Evolutionary conservation across 495 filamentous ascomycete species (phyloP).

Genomic region (Tuber borchii): DNA sequence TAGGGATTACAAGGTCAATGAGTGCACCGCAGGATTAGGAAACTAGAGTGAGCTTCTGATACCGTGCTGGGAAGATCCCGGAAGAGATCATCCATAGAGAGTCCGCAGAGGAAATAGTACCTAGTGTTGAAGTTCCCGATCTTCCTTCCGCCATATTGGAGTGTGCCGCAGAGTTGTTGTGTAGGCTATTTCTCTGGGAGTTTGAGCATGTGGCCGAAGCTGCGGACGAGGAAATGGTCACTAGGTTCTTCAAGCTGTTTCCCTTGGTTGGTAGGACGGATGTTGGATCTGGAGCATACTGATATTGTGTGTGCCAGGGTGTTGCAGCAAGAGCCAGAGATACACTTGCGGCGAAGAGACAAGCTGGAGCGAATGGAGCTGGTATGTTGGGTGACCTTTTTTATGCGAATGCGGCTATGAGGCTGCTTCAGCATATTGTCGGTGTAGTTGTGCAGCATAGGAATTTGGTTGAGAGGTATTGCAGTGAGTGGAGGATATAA

Average conservation of each 20-base stretch:
- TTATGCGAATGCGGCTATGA: slow-evolving; percentile 87
- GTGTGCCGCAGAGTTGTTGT: slow-evolving; percentile 76
- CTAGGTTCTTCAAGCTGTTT: slow-evolving; percentile 95
- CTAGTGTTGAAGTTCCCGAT: slow-evolving; percentile 90
- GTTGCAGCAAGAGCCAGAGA: slow-evolving; percentile 74
- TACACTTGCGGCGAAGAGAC: slow-evolving; percentile 59
- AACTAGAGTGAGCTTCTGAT: slow-evolving; percentile 81
- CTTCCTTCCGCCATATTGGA: slow-evolving; percentile 80
- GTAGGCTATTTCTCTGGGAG: slow-evolving; percentile 81
- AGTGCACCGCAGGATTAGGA: slow-evolving; percentile 98
- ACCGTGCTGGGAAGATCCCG: slow-evolving; percentile 73
- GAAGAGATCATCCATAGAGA: slow-evolving; percentile 68
- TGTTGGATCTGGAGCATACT: slow-evolving; percentile 87
- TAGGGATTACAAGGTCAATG: slow-evolving; percentile 91
- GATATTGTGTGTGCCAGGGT: slow-evolving; percentile 89
- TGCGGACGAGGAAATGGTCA: slow-evolving; percentile 76
- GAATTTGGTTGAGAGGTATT: slow-evolving; percentile 82
- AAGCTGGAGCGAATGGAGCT: slow-evolving; percentile 42
- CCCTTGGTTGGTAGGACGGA: slow-evolving; percentile 86
- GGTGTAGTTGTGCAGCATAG: slow-evolving; percentile 90
- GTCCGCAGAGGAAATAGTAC: slow-evolving; percentile 91
- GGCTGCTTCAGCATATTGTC: slow-evolving; percentile 93
- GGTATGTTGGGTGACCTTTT: slow-evolving; percentile 70
- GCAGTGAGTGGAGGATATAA: slow-evolving; percentile 86
- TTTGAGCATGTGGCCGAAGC: slow-evolving; percentile 88